A percentile compares a stretch with the other conserved stretches of the same genome.
phyloP scores from a whole-genome alignment of 345 rosid genomes.

The Euclidium syriacum region DNA sequence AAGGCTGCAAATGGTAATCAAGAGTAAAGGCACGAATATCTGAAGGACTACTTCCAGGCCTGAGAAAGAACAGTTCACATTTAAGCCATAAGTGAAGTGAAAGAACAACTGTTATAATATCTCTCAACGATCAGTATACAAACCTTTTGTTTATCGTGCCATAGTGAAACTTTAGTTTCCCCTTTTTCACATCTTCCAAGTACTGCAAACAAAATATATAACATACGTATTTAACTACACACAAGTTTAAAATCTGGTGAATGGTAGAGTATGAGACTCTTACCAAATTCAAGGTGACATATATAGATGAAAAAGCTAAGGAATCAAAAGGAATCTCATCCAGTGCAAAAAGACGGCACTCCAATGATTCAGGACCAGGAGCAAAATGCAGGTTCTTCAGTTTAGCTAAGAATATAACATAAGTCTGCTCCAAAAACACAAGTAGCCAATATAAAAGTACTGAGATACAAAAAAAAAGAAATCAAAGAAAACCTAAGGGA shows the following conservation, averaged over 20 bases:
- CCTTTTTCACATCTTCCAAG: conserved; percentile 64
- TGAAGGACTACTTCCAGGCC: conserved; percentile 91
- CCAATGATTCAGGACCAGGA: conserved; percentile 92
- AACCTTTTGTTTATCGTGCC: conserved; percentile 90
- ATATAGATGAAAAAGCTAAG: conserved; percentile 88
- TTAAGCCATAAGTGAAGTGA: neutral
- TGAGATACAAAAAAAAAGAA: neutral
- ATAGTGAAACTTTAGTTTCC: conserved; percentile 71
- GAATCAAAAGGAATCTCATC: conserved; percentile 89
- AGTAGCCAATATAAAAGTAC: conserved; percentile 3
- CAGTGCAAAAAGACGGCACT: conserved; percentile 71
- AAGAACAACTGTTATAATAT: neutral
- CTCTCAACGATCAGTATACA: neutral
- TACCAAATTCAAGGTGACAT: conserved; percentile 80
- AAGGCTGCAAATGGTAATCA: conserved; percentile 70
- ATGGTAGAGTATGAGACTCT: conserved; percentile 6
- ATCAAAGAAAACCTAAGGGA: neutral
- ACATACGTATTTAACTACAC: neutral
- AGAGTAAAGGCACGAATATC: conserved; percentile 74
- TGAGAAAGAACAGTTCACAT: conserved; percentile 25
- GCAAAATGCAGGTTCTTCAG: conserved; percentile 71
- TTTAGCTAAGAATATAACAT: conserved; percentile 85
- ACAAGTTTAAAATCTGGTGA: neutral
- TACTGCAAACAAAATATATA: conserved; percentile 44
- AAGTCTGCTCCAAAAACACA: conserved; percentile 61